Evolutionary conservation across 352 stramenopile genomes (phyloP).

Genomic region (Phytophthora podocarpi): DNA sequence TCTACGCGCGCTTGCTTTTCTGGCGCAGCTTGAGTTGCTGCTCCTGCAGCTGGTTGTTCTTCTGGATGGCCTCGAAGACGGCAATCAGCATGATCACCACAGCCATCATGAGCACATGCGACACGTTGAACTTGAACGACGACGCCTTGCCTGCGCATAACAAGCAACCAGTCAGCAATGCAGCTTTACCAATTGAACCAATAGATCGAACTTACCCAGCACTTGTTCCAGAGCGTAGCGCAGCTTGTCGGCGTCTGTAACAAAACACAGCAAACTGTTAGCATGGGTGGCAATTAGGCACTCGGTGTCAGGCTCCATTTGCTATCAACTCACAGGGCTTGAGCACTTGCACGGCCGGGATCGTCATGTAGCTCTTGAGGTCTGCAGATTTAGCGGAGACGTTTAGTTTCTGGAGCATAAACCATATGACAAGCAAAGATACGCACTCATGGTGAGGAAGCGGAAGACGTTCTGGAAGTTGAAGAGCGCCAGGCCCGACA

Average conservation of each 20-base stretch:
- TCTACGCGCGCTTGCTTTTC: slow-evolving; percentile 54
- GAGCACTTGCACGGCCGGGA: slow-evolving; percentile 61
- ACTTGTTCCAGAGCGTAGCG: slow-evolving; percentile 74
- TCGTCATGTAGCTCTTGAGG: slow-evolving; percentile 72
- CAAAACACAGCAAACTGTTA: neutral
- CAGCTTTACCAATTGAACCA: neutral
- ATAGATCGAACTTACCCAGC: slow-evolving; percentile 38
- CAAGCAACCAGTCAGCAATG: slow-evolving; percentile 6
- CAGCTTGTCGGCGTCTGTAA: slow-evolving; percentile 68
- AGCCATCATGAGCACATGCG: slow-evolving; percentile 82
- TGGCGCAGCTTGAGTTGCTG: slow-evolving; percentile 59
- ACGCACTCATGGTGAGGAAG: slow-evolving; percentile 63
- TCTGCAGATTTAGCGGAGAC: slow-evolving; percentile 32
- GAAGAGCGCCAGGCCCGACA: slow-evolving; percentile 71
- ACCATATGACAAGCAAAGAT: neutral
- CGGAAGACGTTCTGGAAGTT: slow-evolving; percentile 83
- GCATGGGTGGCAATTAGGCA: neutral
- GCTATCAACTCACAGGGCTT: slow-evolving; percentile 46
- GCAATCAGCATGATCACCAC: slow-evolving; percentile 79
- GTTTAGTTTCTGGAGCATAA: slow-evolving; percentile 1
- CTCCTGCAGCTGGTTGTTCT: slow-evolving; percentile 75
- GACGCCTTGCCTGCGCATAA: slow-evolving; percentile 58
- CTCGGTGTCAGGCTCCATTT: neutral
- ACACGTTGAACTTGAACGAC: slow-evolving; percentile 81
- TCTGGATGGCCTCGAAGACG: slow-evolving; percentile 77